phyloP scores from a whole-genome alignment of 257 asterid genomes.

The Craterostigma plantagineum region DNA sequence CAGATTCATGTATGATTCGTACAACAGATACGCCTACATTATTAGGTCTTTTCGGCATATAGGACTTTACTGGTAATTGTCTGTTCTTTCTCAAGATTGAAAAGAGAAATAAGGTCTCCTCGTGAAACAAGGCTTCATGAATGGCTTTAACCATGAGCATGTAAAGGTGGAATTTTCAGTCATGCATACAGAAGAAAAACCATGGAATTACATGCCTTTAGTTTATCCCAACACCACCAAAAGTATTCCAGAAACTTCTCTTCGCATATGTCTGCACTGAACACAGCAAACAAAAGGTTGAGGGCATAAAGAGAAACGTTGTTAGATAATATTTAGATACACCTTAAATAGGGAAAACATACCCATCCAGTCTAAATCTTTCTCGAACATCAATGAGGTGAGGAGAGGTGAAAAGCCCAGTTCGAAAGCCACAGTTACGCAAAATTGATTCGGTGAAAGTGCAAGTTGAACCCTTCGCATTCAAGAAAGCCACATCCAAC shows the following conservation, averaged over 20 bases:
- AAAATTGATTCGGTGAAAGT: conserved; percentile 71
- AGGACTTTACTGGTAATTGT: no score
- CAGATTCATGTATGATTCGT: no score
- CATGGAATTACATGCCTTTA: conserved; percentile 37
- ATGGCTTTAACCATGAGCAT: not conserved
- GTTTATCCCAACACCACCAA: conserved; percentile 88
- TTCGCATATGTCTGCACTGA: conserved; percentile 56
- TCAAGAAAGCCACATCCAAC: no score
- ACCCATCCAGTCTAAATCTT: conserved; percentile 89
- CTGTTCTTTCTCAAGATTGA: no score
- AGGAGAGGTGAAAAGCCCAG: conserved; percentile 96
- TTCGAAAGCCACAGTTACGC: conserved; percentile 76
- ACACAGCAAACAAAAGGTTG: conserved; percentile 9
- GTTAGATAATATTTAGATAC: not conserved
- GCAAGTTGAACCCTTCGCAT: conserved; percentile 88
- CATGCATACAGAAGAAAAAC: not conserved
- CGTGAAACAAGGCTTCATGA: no score
- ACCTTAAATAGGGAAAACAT: conserved; percentile 10
- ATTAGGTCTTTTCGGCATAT: not conserved
- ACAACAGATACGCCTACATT: no score
- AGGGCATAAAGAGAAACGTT: not conserved
- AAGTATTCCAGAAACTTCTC: conserved; percentile 83
- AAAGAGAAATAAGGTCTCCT: no score
- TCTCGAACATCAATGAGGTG: conserved; percentile 96
- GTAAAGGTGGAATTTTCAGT: not conserved